Base-by-base conservation (phyloP, 345 rosid genomes). In the Gossypium raimondii region DNA sequence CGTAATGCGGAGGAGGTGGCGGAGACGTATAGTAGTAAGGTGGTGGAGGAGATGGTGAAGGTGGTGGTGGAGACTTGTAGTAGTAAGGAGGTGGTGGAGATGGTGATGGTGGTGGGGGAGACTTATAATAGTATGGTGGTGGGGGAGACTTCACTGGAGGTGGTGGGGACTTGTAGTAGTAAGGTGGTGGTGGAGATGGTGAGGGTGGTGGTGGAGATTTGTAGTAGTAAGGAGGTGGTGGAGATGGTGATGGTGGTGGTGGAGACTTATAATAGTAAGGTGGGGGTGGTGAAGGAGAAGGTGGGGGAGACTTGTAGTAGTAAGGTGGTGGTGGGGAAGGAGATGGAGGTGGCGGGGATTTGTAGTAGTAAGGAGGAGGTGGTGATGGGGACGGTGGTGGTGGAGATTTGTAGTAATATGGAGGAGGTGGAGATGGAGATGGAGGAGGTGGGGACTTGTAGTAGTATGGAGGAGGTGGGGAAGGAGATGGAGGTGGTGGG, bases 311-410 rank as follows among this genome's bases (percentile, higher is more conserved):
- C 17, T 25, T 60, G 45, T 74, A 73, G 7, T 73, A 59, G 47
- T 78, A 27, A 0, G 72, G 56, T 0, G 75, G 75, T 6, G 75
- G 65, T 2, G 75, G 80, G 57, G 77, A 57, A 1, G 44, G 44
- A 1, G 17, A 12, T 0, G 81, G 85, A 0, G 85, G 84, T 18
- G 70, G 84, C 0, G 87, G 89, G 0, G 89, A 86, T 1, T 77
- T 67, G 45, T 86, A 86, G 12, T 75, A 44, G 67, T 85, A 85
- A 0, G 86, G 86, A 0, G 86, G 86, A 0, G 82, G 82, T 2
- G 85, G 85, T 0, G 83, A 76, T 0, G 80, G 77, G 0, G 76
- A 75, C 0, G 89, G 90, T 11, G 88, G 92, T 2, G 92, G 92
- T 0, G 92, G 92, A 0, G 92, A 88, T 0, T 76, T 67, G 20